Base-by-base conservation (phyloP, 306 rosid genomes). In the Castanea sativa region DNA sequence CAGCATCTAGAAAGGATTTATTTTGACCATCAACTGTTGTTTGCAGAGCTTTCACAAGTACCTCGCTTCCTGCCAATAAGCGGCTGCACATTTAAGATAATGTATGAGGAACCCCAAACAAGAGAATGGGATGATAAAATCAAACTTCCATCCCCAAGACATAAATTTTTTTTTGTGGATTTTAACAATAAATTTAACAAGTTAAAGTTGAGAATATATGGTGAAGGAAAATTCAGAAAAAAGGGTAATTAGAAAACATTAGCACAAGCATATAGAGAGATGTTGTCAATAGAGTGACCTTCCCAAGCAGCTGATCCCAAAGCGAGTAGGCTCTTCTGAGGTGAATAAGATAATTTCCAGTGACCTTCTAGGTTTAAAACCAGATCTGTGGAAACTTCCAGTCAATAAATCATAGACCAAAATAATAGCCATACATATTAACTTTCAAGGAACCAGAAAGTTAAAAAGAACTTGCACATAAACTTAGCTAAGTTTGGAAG, bases 261-360 rank as follows among this genome's bases (percentile, higher is more conserved):
- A 64, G 56, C 80, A 45, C 90, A 60, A 25, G 32, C 67, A 23
- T 4, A 60, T 60, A 60, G 27, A 12, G 67, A 11, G 15, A 60
- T 60, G 25, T 60, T 60, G 14, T 68, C 27, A 68, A 33, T 35
- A 33, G 11, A 68, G 72, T 83, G 71, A 94, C 99, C 99, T 94
- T 89, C 98, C 98, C 79, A 95, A 86, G 83, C 99, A 95, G 86
- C 98, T 67, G 80, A 95, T 90, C 73, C 97, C 99, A 86, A 89
- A 95, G 82, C 97, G 96, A 27, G 99, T 90, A 33, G 99, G 98
- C 84, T 95, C 99, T 89, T 95, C 99, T 18, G 99, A 95, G 69
- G 99, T 95, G 89, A 95, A 95, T 80, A 82, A 75, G 80, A 95
- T 88, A 83, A 92, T 86, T 85, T 92, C 99, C 83, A 95, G 84